Base-by-base conservation (phyloP, 805 yeast species). In the Pichia californica region DNA sequence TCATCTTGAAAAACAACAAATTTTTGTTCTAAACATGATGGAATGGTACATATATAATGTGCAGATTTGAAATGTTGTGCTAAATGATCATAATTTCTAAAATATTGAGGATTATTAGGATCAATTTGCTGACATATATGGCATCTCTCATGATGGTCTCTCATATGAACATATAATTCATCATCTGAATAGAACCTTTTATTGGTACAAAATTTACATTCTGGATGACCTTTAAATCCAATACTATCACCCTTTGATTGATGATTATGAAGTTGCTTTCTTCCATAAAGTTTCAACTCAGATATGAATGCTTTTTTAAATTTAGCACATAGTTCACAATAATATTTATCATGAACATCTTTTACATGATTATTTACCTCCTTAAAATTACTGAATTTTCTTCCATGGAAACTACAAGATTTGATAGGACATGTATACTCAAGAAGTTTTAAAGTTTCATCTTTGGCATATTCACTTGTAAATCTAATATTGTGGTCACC, bases 1-100 rank as follows among this genome's bases (percentile, higher is more conserved):
- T 85, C 93, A 49, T 88, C 91, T 19, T 81, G 75, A 59, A 93
- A 93, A 1, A 91, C 99, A 19, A 93, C 93, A 64, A 93, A 91
- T 59, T 86, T 85, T 61, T 84, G 80, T 44, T 89, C 98, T 38
- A 89, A 63, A 64, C 99, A 93, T 11, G 74, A 56, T 38, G 77
- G 85, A 16, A 84, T 83, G 27, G 74, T 70, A 65, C 99, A 93
- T 14, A 79, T 78, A 61, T 69, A 87, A 62, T 93, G 99, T 33
- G 73, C 78, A 4, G 57, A 61, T 52, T 68, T 70, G 63, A 93
- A 93, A 67, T 93, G 99, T 14, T 68, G 67, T 52, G 79, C 83
- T 43, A 93, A 69, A 31, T 77, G 69, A 36, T 83, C 83, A 58
- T 91, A 91, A 61, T 89, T 75, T 51, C 72, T 72, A 65, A 83